Evolutionary conservation across 148 eudicot species (phyloP).

Genomic region (Euryodendron excelsum): DNA sequence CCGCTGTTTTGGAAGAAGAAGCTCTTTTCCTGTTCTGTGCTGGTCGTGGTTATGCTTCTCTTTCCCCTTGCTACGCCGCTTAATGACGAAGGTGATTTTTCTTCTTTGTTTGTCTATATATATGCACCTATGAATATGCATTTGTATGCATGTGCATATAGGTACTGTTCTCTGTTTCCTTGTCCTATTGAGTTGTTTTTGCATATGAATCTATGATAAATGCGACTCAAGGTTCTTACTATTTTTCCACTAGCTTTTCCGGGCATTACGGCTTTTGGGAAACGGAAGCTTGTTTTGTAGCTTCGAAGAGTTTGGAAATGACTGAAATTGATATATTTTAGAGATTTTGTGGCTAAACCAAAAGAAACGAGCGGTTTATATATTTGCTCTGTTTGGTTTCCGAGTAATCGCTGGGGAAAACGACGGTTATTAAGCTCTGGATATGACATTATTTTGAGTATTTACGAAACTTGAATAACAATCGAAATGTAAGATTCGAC

Average conservation of each 20-base stretch:
- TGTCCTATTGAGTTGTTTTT: background rate
- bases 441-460: too few species aligned
- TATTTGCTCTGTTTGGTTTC: background rate
- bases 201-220: background rate
- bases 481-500: background rate
- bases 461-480: background rate
- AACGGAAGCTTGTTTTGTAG: background rate
- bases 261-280: background rate
- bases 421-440: background rate
- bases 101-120: background rate
- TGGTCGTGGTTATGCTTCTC: conserved; percentile 20
- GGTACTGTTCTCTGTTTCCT: background rate
- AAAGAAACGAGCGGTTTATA: background rate
- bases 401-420: background rate
- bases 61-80: conserved; percentile 36
- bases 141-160: background rate
- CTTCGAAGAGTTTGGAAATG: background rate
- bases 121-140: background rate
- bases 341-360: background rate
- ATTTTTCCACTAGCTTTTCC: background rate
- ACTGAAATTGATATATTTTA: background rate
- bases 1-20: conserved; percentile 3
- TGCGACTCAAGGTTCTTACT: background rate
- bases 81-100: conserved; percentile 30
- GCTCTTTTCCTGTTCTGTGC: conserved; percentile 3